Conservation (phyloP, 139 green algal species). For the Coelastrella sp. region DNA sequence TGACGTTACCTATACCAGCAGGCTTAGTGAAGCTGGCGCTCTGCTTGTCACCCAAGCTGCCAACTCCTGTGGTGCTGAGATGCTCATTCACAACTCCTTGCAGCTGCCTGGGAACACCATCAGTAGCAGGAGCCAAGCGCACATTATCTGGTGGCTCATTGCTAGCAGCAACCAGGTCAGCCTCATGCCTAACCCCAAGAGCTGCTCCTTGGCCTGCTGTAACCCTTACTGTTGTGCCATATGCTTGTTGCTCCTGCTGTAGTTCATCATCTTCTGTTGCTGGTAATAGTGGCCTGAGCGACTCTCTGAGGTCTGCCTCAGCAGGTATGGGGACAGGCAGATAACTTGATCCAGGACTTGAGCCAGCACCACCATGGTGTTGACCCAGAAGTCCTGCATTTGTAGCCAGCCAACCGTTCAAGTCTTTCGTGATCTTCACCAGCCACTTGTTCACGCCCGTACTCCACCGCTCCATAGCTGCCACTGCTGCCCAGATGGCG, state of each 20-base stretch:
- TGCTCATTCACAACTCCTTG: background rate
- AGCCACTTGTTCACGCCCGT: background rate
- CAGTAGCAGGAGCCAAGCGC: background rate
- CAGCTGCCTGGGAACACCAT: background rate
- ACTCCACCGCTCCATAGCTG: slow-evolving; percentile 42
- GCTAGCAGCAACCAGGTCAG: background rate
- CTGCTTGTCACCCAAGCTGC: background rate
- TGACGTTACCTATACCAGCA: background rate
- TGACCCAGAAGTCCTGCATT: background rate
- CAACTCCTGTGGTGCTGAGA: background rate
- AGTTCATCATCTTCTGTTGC: background rate
- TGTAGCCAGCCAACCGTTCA: slow-evolving; percentile 1
- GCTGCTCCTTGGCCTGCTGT: background rate
- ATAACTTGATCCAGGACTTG: no score
- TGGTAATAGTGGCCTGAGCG: no score
- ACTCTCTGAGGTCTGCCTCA: background rate
- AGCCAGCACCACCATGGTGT: background rate
- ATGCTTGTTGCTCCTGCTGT: slow-evolving; percentile 27
- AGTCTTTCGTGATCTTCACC: slow-evolving; percentile 6
- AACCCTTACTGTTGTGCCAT: slow-evolving; percentile 19
- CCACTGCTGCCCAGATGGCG: slow-evolving; percentile 19
- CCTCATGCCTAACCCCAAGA: background rate
- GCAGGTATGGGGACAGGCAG: background rate
- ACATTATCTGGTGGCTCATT: background rate
- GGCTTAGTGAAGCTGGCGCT: background rate